Percentiles rank a stretch among this genome's conserved stretches.
These are phyloP conservation scores for Aspergillus sp. DNA, from an alignment of 2,329 filamentous ascomycete genomes.

Conservation along the genomic window DNA sequence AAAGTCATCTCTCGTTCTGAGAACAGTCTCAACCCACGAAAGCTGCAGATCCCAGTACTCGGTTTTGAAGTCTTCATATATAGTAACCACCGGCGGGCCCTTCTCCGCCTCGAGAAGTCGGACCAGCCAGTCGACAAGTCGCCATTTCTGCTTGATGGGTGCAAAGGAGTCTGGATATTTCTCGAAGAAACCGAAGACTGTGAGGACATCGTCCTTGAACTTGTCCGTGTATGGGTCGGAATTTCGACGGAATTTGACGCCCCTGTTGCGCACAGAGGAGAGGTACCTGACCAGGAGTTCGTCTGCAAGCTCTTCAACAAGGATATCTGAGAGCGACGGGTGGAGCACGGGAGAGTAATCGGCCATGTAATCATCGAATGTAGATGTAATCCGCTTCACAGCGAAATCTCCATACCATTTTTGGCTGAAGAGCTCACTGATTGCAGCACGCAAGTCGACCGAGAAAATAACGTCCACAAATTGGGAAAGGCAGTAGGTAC, in stretches of 20 bases:
- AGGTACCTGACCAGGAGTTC: conserved; percentile 87
- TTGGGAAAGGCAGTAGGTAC: conserved; percentile 84
- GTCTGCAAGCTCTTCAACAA: conserved; percentile 90
- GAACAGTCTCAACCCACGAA: conserved; percentile 89
- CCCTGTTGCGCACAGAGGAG: conserved; percentile 79
- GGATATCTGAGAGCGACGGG: conserved; percentile 82
- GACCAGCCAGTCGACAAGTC: conserved; percentile 82
- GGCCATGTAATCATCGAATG: conserved; percentile 89
- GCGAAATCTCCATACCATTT: conserved; percentile 84
- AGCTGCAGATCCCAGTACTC: conserved; percentile 93
- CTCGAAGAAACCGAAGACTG: conserved; percentile 86
- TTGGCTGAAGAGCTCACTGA: conserved; percentile 86
- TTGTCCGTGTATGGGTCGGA: conserved; percentile 85
- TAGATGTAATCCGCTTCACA: conserved; percentile 91
- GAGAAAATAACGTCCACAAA: conserved; percentile 86
- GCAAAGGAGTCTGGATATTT: conserved; percentile 68
- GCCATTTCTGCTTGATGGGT: conserved; percentile 87
- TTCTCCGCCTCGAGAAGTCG: conserved; percentile 74
- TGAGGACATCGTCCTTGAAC: conserved; percentile 87
- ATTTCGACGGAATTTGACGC: conserved; percentile 78
- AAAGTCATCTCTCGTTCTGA: conserved; percentile 87
- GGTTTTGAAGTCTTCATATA: conserved; percentile 80
- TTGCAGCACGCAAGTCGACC: conserved; percentile 81
- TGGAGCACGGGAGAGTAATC: conserved; percentile 86
- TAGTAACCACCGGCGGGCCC: conserved; percentile 68